phyloP scores from a whole-genome alignment of 345 rosid species.

The Sonneratia caseolaris region DNA sequence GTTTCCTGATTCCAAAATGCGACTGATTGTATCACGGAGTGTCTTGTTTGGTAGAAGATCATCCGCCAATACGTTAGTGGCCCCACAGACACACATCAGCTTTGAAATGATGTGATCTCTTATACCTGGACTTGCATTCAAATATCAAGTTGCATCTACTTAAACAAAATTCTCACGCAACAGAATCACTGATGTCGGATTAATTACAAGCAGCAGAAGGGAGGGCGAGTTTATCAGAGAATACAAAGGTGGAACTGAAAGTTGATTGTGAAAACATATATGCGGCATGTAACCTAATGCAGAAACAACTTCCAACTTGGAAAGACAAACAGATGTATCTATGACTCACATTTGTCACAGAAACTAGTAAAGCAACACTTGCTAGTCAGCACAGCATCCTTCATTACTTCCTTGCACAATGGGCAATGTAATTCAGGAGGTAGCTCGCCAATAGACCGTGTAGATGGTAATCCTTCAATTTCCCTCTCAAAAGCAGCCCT shows the following conservation, averaged over 20 bases:
- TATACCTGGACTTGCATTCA: constrained; percentile 47
- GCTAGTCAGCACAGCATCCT: constrained; percentile 90
- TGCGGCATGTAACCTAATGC: background rate
- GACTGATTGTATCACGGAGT: constrained; percentile 81
- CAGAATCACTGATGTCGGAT: background rate
- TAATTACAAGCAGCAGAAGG: no score
- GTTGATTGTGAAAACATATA: background rate
- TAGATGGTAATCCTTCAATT: constrained; percentile 88
- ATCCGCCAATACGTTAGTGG: constrained; percentile 70
- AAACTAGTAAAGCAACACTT: constrained; percentile 84
- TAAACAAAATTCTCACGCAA: background rate
- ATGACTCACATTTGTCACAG: constrained; percentile 66
- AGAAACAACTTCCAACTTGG: background rate
- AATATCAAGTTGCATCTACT: constrained; percentile 1
- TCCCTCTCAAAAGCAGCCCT: constrained; percentile 99
- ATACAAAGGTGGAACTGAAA: background rate
- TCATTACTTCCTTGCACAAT: constrained; percentile 88
- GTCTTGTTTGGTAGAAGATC: constrained; percentile 97
- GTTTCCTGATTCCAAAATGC: constrained; percentile 86
- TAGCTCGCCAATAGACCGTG: constrained; percentile 85
- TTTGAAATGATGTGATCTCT: constrained; percentile 72
- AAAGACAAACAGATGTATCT: background rate
- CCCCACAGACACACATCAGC: constrained; percentile 81
- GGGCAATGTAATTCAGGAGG: constrained; percentile 97
- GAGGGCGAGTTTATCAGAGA: background rate